Evolutionary conservation across 495 filamentous ascomycete species (phyloP).

Genomic region (Neurospora tetrasperma): DNA sequence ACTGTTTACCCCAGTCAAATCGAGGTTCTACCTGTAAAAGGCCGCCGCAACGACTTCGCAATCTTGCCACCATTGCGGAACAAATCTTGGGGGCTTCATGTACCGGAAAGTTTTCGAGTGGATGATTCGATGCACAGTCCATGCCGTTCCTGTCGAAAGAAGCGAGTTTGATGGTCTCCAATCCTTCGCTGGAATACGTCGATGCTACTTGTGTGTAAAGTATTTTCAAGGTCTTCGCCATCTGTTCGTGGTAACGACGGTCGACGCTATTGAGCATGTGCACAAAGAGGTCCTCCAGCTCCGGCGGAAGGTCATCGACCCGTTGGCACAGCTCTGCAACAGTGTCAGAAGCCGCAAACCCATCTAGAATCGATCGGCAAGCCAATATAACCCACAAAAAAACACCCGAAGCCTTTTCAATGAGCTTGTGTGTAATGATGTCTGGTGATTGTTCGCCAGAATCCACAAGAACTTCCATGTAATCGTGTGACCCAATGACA

Average conservation of each 20-base stretch:
- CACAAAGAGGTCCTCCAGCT: slow-evolving; percentile 19
- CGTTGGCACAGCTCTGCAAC: slow-evolving; percentile 11
- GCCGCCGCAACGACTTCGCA: not conserved
- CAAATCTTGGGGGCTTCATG: not conserved
- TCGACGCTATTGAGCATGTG: slow-evolving; percentile 15
- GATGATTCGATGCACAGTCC: not conserved
- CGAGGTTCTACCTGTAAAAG: not conserved
- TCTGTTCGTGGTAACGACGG: not conserved
- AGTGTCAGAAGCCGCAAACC: slow-evolving; percentile 10
- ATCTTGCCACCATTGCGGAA: not conserved
- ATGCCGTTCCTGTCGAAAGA: not conserved
- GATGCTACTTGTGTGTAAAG: not conserved
- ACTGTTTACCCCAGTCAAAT: no score
- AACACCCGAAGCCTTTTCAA: slow-evolving; percentile 25
- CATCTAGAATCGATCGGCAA: slow-evolving; percentile 10
- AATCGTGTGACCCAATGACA: not conserved
- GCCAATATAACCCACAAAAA: slow-evolving; percentile 29
- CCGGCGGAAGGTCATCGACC: slow-evolving; percentile 16
- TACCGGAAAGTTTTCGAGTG: not conserved
- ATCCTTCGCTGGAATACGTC: no score
- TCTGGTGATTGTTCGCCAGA: not conserved
- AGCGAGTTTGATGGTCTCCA: not conserved
- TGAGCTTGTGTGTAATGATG: not conserved
- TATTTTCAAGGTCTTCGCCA: slow-evolving; percentile 2
- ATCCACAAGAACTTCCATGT: not conserved